These are phyloP conservation scores for Piloderma croceum DNA, from an alignment of 768 basidiomycete genomes.

Conservation along the genomic window DNA sequence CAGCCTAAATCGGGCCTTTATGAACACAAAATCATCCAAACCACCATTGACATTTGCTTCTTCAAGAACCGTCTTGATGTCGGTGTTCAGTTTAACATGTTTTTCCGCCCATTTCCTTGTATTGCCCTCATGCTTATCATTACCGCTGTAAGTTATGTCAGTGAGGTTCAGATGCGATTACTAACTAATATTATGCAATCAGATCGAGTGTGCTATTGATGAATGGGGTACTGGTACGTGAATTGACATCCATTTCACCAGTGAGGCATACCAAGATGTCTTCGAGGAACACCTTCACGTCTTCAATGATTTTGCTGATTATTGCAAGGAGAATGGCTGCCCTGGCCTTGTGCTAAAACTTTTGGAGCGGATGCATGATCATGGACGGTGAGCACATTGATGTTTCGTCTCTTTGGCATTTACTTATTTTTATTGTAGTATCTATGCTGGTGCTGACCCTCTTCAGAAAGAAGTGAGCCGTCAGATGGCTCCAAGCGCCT, in stretches of 20 bases:
- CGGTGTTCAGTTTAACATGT: constrained; percentile 10
- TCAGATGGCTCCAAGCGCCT: background rate
- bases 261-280: background rate
- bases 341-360: background rate
- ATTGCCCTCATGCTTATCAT: constrained; percentile 10
- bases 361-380: background rate
- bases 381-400: background rate
- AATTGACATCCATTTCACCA: background rate
- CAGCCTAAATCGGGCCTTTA: no score
- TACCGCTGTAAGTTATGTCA: background rate
- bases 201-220: background rate
- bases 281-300: background rate
- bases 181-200: background rate
- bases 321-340: background rate
- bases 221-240: background rate
- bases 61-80: constrained; percentile 17
- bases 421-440: background rate
- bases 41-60: constrained; percentile 15
- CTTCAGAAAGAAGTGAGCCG: background rate
- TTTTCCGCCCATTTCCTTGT: constrained; percentile 14
- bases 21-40: constrained; percentile 12
- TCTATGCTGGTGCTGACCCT: background rate
- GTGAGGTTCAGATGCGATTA: background rate
- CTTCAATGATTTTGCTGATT: background rate
- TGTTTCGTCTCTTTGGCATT: background rate